These are phyloP conservation scores for Scortechinia acanthostroma DNA, from an alignment of 2,329 filamentous ascomycete species.

Conservation along the genomic window DNA sequence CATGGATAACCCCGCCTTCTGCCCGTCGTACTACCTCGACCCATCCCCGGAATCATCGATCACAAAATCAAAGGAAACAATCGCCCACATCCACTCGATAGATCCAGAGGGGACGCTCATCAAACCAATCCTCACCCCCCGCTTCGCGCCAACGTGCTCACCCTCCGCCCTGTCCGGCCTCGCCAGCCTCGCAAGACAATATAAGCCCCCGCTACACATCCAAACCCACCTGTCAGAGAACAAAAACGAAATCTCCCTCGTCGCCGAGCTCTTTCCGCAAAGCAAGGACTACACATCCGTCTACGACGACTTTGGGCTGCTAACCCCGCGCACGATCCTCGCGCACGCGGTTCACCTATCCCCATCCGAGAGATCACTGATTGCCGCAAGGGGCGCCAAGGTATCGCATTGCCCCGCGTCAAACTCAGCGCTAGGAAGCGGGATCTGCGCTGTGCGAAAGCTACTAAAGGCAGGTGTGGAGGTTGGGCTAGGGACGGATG, in stretches of 20 bases:
- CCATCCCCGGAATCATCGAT: neutral
- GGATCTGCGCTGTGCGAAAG: neutral
- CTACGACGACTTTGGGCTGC: neutral
- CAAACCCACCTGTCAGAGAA: slow-evolving; percentile 3
- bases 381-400: neutral
- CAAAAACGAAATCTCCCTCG: neutral
- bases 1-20: neutral
- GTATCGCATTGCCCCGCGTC: slow-evolving; percentile 1
- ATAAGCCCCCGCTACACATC: slow-evolving; percentile 1
- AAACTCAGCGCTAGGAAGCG: neutral
- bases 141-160: slow-evolving; percentile 3
- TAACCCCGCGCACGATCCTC: slow-evolving; percentile 3
- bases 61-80: neutral
- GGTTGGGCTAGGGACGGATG: slow-evolving; percentile 4
- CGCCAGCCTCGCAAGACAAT: neutral
- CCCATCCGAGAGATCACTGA: neutral
- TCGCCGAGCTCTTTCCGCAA: slow-evolving; percentile 2
- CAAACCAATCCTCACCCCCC: slow-evolving; percentile 2
- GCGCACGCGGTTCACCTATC: slow-evolving; percentile 2
- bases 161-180: neutral
- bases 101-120: slow-evolving; percentile 1
- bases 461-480: neutral
- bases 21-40: neutral
- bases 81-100: neutral
- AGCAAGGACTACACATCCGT: slow-evolving; percentile 2